Conservation (phyloP, 176 grass and related monocot genomes). For the Hsuehochloa calcarea region DNA sequence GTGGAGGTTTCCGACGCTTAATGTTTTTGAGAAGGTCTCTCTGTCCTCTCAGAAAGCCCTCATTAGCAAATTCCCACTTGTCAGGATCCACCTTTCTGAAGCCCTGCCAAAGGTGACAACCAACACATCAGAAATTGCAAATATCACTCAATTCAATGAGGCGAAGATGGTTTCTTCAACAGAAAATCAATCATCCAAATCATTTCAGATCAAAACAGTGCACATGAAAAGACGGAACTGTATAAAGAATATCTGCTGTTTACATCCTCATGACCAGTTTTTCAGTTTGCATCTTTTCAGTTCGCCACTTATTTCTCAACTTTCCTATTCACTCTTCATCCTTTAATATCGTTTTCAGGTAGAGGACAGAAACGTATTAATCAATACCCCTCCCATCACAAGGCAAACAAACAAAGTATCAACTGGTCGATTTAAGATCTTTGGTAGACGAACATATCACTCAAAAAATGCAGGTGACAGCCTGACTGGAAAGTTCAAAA, state of each 20-base stretch:
- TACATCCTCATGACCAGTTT: slow-evolving; percentile 53
- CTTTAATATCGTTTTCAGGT: slow-evolving; percentile 46
- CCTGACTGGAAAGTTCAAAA: background rate
- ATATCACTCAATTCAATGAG: background rate
- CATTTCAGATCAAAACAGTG: background rate
- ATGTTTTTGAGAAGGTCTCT: slow-evolving; percentile 83
- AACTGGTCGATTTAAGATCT: slow-evolving; percentile 12
- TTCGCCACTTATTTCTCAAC: slow-evolving; percentile 39
- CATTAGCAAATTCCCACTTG: slow-evolving; percentile 95
- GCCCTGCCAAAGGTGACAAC: slow-evolving; percentile 53
- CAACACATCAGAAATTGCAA: slow-evolving; percentile 28
- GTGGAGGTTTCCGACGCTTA: slow-evolving; percentile 68
- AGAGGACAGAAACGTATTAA: slow-evolving; percentile 41
- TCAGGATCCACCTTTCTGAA: slow-evolving; percentile 98
- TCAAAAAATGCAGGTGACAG: background rate
- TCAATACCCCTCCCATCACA: slow-evolving; percentile 1
- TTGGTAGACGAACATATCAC: background rate
- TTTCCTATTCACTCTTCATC: slow-evolving; percentile 54
- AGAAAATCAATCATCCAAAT: slow-evolving; percentile 12
- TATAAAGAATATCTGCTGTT: slow-evolving; percentile 25
- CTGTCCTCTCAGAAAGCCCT: slow-evolving; percentile 84
- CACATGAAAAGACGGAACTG: background rate
- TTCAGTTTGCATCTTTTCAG: slow-evolving; percentile 41
- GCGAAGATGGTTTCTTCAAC: background rate
- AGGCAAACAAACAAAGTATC: background rate